Percentiles rank a stretch among this genome's conserved stretches.
Conservation (phyloP, 805 yeast genomes). For the Candida germanica region DNA sequence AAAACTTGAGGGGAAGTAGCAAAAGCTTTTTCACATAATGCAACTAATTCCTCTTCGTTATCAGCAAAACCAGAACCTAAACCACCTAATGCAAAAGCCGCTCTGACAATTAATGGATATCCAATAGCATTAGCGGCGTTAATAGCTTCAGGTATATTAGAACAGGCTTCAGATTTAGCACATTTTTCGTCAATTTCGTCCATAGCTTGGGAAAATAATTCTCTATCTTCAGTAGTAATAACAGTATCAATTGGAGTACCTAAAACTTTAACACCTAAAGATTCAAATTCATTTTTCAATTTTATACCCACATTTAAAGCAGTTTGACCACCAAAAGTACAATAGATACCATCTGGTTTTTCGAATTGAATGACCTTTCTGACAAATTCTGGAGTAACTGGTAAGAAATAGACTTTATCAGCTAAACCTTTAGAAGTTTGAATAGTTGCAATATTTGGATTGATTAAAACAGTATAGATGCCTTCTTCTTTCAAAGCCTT, state of each 20-base stretch:
- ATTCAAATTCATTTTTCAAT: slow-evolving; percentile 89
- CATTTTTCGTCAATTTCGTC: slow-evolving; percentile 94
- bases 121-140: slow-evolving; percentile 86
- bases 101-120: slow-evolving; percentile 94
- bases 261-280: slow-evolving; percentile 88
- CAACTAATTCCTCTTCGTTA: slow-evolving; percentile 75
- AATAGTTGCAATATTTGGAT: slow-evolving; percentile 95
- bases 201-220: slow-evolving; percentile 89
- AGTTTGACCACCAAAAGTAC: slow-evolving; percentile 99
- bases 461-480: slow-evolving; percentile 87
- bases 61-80: slow-evolving; percentile 96
- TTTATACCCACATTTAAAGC: slow-evolving; percentile 95
- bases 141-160: slow-evolving; percentile 87
- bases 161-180: slow-evolving; percentile 95
- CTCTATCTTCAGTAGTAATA: slow-evolving; percentile 97
- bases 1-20: slow-evolving; percentile 95
- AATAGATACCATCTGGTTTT: slow-evolving; percentile 90
- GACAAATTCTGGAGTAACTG: slow-evolving; percentile 96
- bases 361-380: slow-evolving; percentile 94
- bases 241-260: slow-evolving; percentile 97
- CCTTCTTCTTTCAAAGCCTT: slow-evolving; percentile 95
- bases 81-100: slow-evolving; percentile 97
- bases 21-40: slow-evolving; percentile 84
- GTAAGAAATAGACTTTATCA: slow-evolving; percentile 91
- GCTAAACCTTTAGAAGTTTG: slow-evolving; percentile 95